These are phyloP conservation scores for Persicaria tinctoria DNA, from an alignment of 148 eudicot species.

Conservation along the genomic window DNA sequence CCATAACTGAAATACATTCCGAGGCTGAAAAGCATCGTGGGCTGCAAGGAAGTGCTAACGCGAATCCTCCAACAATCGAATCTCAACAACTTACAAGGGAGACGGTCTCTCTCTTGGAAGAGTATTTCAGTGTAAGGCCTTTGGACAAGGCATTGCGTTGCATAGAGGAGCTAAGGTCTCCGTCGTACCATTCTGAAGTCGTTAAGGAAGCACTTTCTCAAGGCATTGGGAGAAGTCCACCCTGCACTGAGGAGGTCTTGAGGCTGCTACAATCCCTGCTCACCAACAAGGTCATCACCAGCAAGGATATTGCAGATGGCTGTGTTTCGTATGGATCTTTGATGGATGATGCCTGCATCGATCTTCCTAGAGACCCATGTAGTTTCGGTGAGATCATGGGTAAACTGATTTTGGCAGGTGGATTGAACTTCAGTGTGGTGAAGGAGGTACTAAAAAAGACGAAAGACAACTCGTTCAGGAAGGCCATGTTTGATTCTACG, in stretches of 20 bases:
- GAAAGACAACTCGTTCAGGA: conserved; percentile 46
- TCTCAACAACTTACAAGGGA: conserved; percentile 42
- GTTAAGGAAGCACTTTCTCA: conserved; percentile 66
- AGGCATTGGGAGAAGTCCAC: conserved; percentile 67
- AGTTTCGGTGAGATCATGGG: conserved; percentile 75
- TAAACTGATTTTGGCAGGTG: conserved; percentile 43
- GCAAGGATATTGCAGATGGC: conserved; percentile 51
- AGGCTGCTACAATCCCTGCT: conserved; percentile 58
- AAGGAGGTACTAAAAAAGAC: conserved; percentile 47
- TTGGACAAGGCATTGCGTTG: conserved; percentile 75
- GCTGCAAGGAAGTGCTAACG: conserved; percentile 60
- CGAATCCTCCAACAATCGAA: conserved; percentile 15
- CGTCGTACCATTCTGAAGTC: conserved; percentile 52
- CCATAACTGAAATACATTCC: conserved; percentile 62
- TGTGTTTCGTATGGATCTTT: conserved; percentile 49
- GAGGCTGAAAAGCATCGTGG: conserved; percentile 79
- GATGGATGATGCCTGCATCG: conserved; percentile 66
- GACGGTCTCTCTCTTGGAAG: conserved; percentile 62
- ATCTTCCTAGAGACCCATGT: conserved; percentile 73
- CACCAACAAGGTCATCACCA: conserved; percentile 48
- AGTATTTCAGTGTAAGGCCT: conserved; percentile 54
- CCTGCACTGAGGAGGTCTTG: conserved; percentile 47
- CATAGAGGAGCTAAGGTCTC: conserved; percentile 61
- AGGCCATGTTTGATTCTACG: conserved; percentile 43
- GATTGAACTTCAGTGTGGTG: conserved; percentile 46